These are phyloP conservation scores for Suillus variegatus DNA, from an alignment of 768 basidiomycete species.

Conservation along the genomic window DNA sequence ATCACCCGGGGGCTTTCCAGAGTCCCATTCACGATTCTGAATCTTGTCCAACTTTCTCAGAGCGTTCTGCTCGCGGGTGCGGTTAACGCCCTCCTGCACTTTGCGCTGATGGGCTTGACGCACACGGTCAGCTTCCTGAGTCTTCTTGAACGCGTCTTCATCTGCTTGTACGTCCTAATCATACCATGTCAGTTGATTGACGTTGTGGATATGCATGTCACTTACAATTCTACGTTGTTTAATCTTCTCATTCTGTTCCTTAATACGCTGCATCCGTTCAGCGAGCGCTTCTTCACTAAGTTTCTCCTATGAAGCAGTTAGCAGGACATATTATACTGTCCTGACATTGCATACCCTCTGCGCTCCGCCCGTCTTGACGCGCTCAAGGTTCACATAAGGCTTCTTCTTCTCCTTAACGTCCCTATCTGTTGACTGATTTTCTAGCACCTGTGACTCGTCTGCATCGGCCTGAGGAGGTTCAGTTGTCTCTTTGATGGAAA, in stretches of 20 bases:
- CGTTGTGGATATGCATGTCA: slow-evolving; percentile 8
- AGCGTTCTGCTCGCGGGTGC: slow-evolving; percentile 76
- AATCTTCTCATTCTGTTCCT: slow-evolving; percentile 76
- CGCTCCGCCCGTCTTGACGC: slow-evolving; percentile 79
- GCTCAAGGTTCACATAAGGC: slow-evolving; percentile 80
- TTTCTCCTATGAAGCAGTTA: slow-evolving; percentile 55
- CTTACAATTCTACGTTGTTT: slow-evolving; percentile 65
- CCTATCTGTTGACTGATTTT: slow-evolving; percentile 10
- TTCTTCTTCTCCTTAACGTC: slow-evolving; percentile 55
- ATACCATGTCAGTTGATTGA: slow-evolving; percentile 8
- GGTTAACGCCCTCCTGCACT: slow-evolving; percentile 69
- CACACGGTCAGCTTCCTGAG: slow-evolving; percentile 62
- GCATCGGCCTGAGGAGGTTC: slow-evolving; percentile 19
- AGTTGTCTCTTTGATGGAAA: slow-evolving; percentile 37
- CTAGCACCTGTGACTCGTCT: slow-evolving; percentile 21
- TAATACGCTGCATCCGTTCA: slow-evolving; percentile 68
- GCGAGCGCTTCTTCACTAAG: slow-evolving; percentile 65
- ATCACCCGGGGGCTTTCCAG: slow-evolving; percentile 52
- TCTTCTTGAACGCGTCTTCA: slow-evolving; percentile 75
- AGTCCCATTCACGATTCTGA: slow-evolving; percentile 82
- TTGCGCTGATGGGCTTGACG: slow-evolving; percentile 60
- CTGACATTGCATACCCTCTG: slow-evolving; percentile 53
- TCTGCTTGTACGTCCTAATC: slow-evolving; percentile 77
- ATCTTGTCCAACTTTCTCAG: slow-evolving; percentile 81
- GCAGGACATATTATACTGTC: background rate